A percentile compares a stretch with the other conserved stretches of the same genome.
Evolutionary conservation across 306 rosid species (phyloP).

Genomic region (Mucuna pruriens): DNA sequence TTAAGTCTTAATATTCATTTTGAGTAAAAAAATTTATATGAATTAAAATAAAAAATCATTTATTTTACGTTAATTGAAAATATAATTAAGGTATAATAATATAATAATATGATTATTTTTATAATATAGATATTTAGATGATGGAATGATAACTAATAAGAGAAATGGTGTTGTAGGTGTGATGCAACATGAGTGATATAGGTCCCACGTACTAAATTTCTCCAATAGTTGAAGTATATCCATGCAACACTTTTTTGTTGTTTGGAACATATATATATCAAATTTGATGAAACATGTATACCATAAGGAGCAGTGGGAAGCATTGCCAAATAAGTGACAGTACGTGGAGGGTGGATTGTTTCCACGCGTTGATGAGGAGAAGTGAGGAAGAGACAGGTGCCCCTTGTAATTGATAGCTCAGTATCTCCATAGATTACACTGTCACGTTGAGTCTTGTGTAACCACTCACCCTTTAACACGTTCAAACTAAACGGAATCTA

Average conservation of each 20-base stretch:
- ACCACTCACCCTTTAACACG: conserved; percentile 30
- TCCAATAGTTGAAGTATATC: neutral
- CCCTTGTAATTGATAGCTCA: conserved; percentile 38
- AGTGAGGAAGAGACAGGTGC: conserved; percentile 38
- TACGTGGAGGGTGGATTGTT: conserved; percentile 19
- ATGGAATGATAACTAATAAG: neutral
- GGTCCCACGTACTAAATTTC: conserved; percentile 17
- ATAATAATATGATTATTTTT: neutral
- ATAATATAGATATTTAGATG: neutral
- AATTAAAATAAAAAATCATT: too few relatives aligned
- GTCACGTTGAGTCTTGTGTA: conserved; percentile 11
- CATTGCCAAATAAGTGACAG: neutral
- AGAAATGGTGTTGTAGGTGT: neutral
- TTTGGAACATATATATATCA: neutral
- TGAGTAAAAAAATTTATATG: too few relatives aligned
- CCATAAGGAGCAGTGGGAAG: neutral
- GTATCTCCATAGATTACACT: conserved; percentile 43
- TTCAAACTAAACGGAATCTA: neutral
- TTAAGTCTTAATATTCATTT: too few relatives aligned
- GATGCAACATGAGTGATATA: neutral
- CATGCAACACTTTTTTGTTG: neutral
- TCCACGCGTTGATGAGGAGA: neutral
- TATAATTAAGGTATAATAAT: too few relatives aligned
- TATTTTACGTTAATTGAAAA: too few relatives aligned
- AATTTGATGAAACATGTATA: conserved; percentile 22